These are phyloP conservation scores for Bullera alba DNA, from an alignment of 768 basidiomycete species.

Conservation along the genomic window DNA sequence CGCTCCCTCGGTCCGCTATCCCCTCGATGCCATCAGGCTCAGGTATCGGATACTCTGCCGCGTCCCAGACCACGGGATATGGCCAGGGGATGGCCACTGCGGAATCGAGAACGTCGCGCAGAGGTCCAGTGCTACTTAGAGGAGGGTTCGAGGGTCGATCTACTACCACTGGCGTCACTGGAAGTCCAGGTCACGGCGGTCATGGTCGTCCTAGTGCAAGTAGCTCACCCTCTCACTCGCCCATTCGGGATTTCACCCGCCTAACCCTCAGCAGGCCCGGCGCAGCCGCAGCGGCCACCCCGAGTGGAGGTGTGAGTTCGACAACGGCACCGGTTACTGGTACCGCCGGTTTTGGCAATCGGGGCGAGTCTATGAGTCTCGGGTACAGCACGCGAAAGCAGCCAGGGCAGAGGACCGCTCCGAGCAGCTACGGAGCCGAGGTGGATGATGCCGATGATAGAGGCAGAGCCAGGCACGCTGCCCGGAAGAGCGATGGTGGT, in stretches of 20 bases:
- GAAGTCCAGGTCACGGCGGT: too few species aligned
- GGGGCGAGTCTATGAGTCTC: not conserved
- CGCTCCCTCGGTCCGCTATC: slow-evolving; percentile 12
- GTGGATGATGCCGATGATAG: not conserved
- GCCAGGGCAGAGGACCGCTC: slow-evolving; percentile 1
- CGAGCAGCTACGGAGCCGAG: not conserved
- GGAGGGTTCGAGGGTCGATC: slow-evolving; percentile 30
- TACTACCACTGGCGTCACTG: not conserved
- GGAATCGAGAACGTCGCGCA: slow-evolving; percentile 12
- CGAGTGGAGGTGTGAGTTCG: not conserved
- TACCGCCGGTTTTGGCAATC: not conserved
- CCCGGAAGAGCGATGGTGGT: too few species aligned
- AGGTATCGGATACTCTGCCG: not conserved
- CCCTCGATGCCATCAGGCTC: slow-evolving; percentile 2
- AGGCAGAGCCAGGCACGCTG: too few species aligned
- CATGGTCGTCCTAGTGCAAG: too few species aligned
- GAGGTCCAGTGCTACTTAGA: slow-evolving; percentile 36
- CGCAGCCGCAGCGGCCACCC: not conserved
- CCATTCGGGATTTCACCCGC: slow-evolving; percentile 21
- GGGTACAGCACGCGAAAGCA: not conserved
- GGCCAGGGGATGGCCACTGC: slow-evolving; percentile 4
- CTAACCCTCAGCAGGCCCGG: not conserved
- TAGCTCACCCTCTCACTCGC: slow-evolving; percentile 19
- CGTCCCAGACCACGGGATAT: slow-evolving; percentile 27
- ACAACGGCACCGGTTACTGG: not conserved